Percentiles rank a stretch among this genome's conserved stretches.
These are phyloP conservation scores for Geotrichum macrosporum DNA, from an alignment of 1,139 yeast species.

Conservation along the genomic window DNA sequence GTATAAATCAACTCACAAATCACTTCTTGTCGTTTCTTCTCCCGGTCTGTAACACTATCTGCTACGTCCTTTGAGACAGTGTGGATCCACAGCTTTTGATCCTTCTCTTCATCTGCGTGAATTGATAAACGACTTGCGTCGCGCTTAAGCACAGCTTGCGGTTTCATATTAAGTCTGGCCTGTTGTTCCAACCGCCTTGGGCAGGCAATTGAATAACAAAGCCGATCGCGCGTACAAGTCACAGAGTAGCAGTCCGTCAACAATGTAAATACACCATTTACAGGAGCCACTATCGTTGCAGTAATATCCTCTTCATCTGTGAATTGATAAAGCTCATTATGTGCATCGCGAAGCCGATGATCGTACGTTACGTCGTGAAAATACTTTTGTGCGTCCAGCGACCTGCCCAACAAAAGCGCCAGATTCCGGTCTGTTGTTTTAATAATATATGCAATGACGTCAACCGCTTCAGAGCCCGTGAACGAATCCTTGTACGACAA, in stretches of 20 bases:
- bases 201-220: slow-evolving; percentile 94
- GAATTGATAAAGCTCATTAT: slow-evolving; percentile 83
- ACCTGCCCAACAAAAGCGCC: slow-evolving; percentile 82
- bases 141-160: slow-evolving; percentile 79
- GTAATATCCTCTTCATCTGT: slow-evolving; percentile 36
- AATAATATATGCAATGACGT: slow-evolving; percentile 74
- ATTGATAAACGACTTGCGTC: slow-evolving; percentile 77
- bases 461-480: slow-evolving; percentile 93
- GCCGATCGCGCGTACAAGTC: slow-evolving; percentile 80
- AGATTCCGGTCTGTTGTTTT: slow-evolving; percentile 87
- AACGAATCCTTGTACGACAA: slow-evolving; percentile 90
- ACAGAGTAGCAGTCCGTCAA: slow-evolving; percentile 95
- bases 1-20: slow-evolving; percentile 92
- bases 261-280: slow-evolving; percentile 88
- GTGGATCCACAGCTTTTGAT: slow-evolving; percentile 89
- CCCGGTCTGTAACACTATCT: slow-evolving; percentile 74
- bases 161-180: slow-evolving; percentile 82
- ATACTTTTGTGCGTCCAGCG: slow-evolving; percentile 89
- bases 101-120: slow-evolving; percentile 71
- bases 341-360: slow-evolving; percentile 84
- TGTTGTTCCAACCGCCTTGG: slow-evolving; percentile 95
- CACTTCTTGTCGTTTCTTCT: slow-evolving; percentile 90
- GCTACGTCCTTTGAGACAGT: slow-evolving; percentile 80
- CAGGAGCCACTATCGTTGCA: slow-evolving; percentile 41
- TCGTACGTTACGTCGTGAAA: slow-evolving; percentile 96